Conservation (phyloP, 164 flowering plant genomes). For the Stephania yunnanensis region DNA sequence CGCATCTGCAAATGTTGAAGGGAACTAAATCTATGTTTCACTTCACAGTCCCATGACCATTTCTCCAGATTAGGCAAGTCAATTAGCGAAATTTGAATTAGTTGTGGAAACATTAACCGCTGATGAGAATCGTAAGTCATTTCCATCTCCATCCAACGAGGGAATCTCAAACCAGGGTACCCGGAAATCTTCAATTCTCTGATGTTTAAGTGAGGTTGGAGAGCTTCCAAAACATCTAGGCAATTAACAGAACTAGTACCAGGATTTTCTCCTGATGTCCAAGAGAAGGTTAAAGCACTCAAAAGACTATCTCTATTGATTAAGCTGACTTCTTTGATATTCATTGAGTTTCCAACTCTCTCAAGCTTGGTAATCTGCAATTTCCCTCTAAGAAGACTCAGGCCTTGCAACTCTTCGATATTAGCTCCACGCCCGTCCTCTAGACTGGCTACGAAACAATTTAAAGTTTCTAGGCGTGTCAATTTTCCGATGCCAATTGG, state of each 20-base stretch:
- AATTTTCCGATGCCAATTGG: slow-evolving; percentile 3
- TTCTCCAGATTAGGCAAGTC: not conserved
- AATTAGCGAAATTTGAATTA: not conserved
- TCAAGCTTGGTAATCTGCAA: not conserved
- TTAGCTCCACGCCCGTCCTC: not conserved
- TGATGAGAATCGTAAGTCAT: too few relatives aligned
- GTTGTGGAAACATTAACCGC: not conserved
- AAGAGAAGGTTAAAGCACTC: not conserved
- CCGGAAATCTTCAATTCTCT: not conserved
- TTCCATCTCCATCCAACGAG: not conserved
- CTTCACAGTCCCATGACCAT: not conserved
- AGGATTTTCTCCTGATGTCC: not conserved
- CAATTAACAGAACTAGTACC: not conserved
- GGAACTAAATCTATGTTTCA: not conserved
- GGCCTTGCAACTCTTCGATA: not conserved
- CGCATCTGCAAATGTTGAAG: not conserved
- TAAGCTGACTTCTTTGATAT: not conserved
- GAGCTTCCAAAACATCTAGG: not conserved
- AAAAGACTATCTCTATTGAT: too few relatives aligned
- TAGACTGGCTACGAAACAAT: not conserved
- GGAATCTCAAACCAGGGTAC: not conserved
- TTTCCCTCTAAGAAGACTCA: not conserved
- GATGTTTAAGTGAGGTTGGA: not conserved
- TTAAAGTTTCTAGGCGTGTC: not conserved
- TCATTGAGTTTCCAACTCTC: not conserved